Base-by-base conservation (phyloP, 805 yeast species). In the Cyberlindnera mycetangii region DNA sequence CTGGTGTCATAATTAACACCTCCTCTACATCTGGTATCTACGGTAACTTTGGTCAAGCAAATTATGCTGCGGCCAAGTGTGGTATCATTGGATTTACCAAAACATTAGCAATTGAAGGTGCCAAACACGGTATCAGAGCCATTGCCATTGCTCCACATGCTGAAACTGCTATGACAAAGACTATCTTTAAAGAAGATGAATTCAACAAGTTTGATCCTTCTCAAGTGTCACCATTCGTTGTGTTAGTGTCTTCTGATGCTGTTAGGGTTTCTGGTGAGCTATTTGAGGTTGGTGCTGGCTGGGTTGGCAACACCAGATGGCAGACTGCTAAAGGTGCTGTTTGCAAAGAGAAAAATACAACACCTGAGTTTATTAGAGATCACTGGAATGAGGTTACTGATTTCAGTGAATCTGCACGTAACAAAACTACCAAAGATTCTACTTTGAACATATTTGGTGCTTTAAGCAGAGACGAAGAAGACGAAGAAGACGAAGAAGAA, bases 41-140 rank as follows among this genome's bases (percentile, higher is more conserved):
- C 66, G 99, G 99, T 52, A 89, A 85, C 72, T 92, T 92, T 70
- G 99, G 99, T 41, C 99, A 92, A 70, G 88, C 97, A 32, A 92
- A 92, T 71, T 92, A 92, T 67, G 83, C 96, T 17, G 81, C 97
- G 25, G 97, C 98, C 37, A 92, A 92, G 71, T 80, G 86, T 41
- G 97, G 89, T 19, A 80, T 92, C 51, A 68, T 89, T 39, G 96
- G 96, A 15, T 76, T 92, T 55, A 77, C 96, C 32, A 81, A 78
- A 66, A 84, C 97, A 34, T 67, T 89, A 51, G 97, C 98, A 22
- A 74, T 87, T 53, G 99, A 92, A 71, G 99, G 99, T 59, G 81
- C 81, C 48, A 88, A 79, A 65, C 63, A 72, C 59, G 80, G 83
- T 61, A 89, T 92, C 55, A 72, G 74, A 58, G 90, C 81, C 45